These are phyloP conservation scores for Cucumis sativus DNA, from an alignment of 306 rosid species.

Conservation along the genomic window Cucumber_9930_V3 NC_026656.2:3368001-3368500, in stretches of 20 bases:
- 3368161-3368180: slow-evolving; percentile 57
- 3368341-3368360: slow-evolving; percentile 77
- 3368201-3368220: slow-evolving; percentile 15
- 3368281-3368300: slow-evolving; percentile 41
- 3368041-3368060: not conserved
- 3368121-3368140: slow-evolving; percentile 27
- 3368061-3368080: slow-evolving; percentile 9
- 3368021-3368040: not conserved
- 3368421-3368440: not conserved
- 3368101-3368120: not conserved
- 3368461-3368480: slow-evolving; percentile 68
- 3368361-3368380: slow-evolving; percentile 89
- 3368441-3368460: not conserved
- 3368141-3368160: slow-evolving; percentile 75
- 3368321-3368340: slow-evolving; percentile 73
- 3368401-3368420: not conserved
- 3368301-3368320: slow-evolving; percentile 49
- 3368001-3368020: not conserved
- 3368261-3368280: slow-evolving; percentile 69
- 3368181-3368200: slow-evolving; percentile 44
- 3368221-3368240: slow-evolving; percentile 51
- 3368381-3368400: slow-evolving; percentile 75
- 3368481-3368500: slow-evolving; percentile 88
- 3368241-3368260: slow-evolving; percentile 62
- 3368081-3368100: not conserved